Evolutionary conservation across 1,139 yeast genomes (phyloP).

Genomic region (Saccharomyces hybrid): DNA sequence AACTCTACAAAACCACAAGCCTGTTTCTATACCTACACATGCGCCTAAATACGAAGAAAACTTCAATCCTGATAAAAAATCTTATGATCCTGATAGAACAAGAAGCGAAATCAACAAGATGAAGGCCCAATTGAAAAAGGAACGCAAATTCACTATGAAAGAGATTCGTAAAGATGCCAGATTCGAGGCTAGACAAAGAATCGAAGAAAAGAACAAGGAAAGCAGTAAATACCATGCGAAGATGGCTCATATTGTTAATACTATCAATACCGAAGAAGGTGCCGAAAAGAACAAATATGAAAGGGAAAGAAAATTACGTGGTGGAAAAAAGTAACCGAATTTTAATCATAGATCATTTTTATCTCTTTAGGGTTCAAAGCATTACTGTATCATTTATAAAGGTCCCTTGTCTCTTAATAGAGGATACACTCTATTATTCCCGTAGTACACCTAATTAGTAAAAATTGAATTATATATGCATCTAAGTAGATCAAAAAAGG

Average conservation of each 20-base stretch:
- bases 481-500: not conserved
- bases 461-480: not conserved
- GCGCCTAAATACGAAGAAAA: slow-evolving; percentile 94
- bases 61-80: slow-evolving; percentile 90
- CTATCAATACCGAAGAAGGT: slow-evolving; percentile 88
- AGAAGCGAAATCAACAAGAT: slow-evolving; percentile 80
- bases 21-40: slow-evolving; percentile 74
- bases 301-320: slow-evolving; percentile 67
- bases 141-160: slow-evolving; percentile 77
- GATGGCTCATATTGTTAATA: slow-evolving; percentile 79
- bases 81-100: slow-evolving; percentile 75
- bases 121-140: slow-evolving; percentile 81
- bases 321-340: slow-evolving; percentile 34
- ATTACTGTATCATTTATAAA: not conserved
- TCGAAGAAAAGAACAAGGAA: slow-evolving; percentile 65
- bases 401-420: not conserved
- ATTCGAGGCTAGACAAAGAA: slow-evolving; percentile 81
- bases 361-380: not conserved
- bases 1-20: slow-evolving; percentile 78
- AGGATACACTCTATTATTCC: not conserved
- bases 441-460: not conserved
- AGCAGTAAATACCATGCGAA: slow-evolving; percentile 79
- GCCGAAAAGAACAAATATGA: slow-evolving; percentile 89
- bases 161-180: slow-evolving; percentile 85
- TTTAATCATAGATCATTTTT: not conserved